Base-by-base conservation (phyloP, 1,284 basidiomycete genomes). In the Pholiota adiposa region DNA sequence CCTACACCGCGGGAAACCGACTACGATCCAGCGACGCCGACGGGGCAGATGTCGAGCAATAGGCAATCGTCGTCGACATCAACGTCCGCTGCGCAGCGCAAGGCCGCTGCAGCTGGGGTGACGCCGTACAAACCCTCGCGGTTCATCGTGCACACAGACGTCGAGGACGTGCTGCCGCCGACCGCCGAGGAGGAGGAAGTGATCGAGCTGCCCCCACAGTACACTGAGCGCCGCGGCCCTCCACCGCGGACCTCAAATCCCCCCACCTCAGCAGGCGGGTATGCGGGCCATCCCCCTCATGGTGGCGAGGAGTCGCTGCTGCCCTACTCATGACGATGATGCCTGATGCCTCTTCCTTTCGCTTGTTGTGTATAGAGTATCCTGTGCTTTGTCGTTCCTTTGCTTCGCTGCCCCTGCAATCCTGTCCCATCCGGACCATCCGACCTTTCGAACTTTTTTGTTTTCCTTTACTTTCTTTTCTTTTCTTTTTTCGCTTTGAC, bases 181-280 rank as follows among this genome's bases (percentile, higher is more conserved):
- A 77, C 77, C n/a, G 78, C 79, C 44, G 77, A 77, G 36, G 76
- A 83, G 34, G 76, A 83, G 18, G 89, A 82, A 8, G 74, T 90
- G 21, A 79, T 92, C 16, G 91, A 93, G 71, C 78, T 92, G 4
- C 90, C 90, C 16, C 91, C 91, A 18, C 85, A 86, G 72, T 93
- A 93, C 14, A 51, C 48, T 31, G 51, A 48, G 21, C 34, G 55
- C n/a, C 59, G 46, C 14, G 46, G 29, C 16, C 46, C 59, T 8
- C 53, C 54, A 12, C 53, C 38, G 19, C 51, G 8, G 40, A 49
- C 4, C 25, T 36, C 27, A 41, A 46, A 38, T 53, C 59, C 25
- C 31, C 19, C 53, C 8, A 8, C 44, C 53, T 38, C 55, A 34
- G 36, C n/a, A n/a, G n/a, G n/a, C n/a, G n/a, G 19, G 53, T 31